Percentiles rank a stretch among this genome's conserved stretches.
phyloP scores from a whole-genome alignment of 2,329 filamentous ascomycete species.

The Xylaria sp. region DNA sequence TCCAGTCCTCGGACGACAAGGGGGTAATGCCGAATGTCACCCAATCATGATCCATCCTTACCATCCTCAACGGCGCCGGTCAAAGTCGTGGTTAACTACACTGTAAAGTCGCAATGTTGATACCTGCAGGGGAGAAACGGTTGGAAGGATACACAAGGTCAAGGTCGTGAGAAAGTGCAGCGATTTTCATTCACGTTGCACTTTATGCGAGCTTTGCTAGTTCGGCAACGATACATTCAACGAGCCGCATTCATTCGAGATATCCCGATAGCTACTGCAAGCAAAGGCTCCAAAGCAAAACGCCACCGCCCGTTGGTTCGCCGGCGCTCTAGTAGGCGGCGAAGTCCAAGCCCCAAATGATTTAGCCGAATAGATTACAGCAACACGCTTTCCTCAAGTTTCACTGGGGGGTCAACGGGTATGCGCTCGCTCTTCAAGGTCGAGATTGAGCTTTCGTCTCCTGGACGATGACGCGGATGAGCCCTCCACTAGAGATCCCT shows the following conservation, averaged over 20 bases:
- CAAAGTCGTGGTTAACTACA: neutral
- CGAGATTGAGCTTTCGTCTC: neutral
- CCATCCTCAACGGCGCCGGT: neutral
- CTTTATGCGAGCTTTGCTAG: neutral
- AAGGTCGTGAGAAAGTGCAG: neutral
- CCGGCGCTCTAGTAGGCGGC: neutral
- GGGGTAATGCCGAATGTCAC: constrained; percentile 24
- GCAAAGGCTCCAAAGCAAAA: neutral
- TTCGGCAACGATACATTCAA: neutral
- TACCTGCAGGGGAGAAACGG: neutral
- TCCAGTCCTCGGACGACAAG: constrained; percentile 23
- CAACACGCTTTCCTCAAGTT: neutral
- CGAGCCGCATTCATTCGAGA: neutral
- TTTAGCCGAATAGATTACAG: neutral
- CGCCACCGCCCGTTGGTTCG: neutral
- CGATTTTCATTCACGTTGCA: neutral
- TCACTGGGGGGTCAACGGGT: neutral
- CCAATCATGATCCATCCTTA: neutral
- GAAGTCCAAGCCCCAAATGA: neutral
- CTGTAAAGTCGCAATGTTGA: neutral
- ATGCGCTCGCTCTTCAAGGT: neutral
- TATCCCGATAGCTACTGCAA: neutral
- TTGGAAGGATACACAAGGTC: neutral
- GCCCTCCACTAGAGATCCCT: constrained; percentile 19
- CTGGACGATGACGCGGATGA: neutral